Conservation (phyloP, 2,329 filamentous ascomycete genomes). For the Fusarium phyllophilum region DNA sequence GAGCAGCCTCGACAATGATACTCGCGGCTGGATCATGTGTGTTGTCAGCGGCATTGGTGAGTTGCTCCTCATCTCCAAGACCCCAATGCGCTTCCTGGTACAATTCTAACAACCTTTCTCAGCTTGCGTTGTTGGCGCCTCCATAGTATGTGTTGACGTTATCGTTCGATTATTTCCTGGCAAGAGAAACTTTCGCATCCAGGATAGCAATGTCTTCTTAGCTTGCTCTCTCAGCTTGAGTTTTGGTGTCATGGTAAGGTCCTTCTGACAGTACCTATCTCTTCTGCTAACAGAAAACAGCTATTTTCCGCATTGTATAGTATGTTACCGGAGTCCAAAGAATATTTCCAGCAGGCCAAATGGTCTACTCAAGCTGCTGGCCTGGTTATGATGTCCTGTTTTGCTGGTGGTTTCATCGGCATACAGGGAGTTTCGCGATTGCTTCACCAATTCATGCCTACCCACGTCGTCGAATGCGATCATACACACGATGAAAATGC, state of each 20-base stretch:
- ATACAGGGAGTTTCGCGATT: constrained; percentile 79
- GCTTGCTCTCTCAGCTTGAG: constrained; percentile 90
- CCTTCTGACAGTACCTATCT: neutral
- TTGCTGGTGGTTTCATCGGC: constrained; percentile 76
- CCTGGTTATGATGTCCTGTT: constrained; percentile 74
- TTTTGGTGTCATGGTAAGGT: constrained; percentile 89
- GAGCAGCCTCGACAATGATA: constrained; percentile 75
- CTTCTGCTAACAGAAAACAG: constrained; percentile 57
- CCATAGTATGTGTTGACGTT: constrained; percentile 87
- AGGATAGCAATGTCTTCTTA: constrained; percentile 88
- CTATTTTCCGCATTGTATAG: constrained; percentile 91
- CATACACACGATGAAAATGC: constrained; percentile 72
- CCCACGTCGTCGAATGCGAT: constrained; percentile 83
- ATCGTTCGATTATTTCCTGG: constrained; percentile 78
- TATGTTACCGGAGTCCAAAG: constrained; percentile 89
- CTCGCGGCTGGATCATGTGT: constrained; percentile 92
- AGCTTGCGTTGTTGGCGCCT: constrained; percentile 78
- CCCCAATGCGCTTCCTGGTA: neutral
- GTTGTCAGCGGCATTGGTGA: constrained; percentile 79
- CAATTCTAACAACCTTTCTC: neutral
- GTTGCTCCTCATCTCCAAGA: constrained; percentile 40
- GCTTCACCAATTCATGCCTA: constrained; percentile 78
- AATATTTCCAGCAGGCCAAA: constrained; percentile 77
- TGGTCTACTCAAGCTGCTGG: constrained; percentile 74
- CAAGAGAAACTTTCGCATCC: constrained; percentile 82